Evolutionary conservation across 345 rosid species (phyloP).

Genomic region (Cardamine resedifolia): DNA sequence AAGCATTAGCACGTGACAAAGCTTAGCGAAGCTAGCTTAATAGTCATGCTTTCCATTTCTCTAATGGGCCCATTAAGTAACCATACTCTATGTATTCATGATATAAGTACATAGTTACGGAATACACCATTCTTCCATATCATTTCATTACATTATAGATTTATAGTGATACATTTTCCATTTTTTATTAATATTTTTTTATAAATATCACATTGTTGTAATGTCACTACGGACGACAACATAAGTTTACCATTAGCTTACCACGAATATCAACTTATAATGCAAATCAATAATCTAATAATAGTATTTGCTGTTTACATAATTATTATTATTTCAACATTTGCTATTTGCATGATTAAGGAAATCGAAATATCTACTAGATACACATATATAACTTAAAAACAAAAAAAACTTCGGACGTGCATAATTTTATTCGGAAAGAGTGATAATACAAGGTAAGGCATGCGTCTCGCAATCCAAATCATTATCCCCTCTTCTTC

Average conservation of each 20-base stretch:
- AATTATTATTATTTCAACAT: too few species aligned
- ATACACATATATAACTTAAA: background rate
- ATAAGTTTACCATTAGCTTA: background rate
- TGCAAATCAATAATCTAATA: background rate
- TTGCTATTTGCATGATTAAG: background rate
- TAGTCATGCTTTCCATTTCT: conserved; percentile 34
- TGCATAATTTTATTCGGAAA: conserved; percentile 14
- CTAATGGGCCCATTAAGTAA: background rate
- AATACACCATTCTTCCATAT: conserved; percentile 17
- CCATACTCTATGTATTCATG: conserved; percentile 7
- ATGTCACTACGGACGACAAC: background rate
- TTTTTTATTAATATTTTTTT: too few species aligned
- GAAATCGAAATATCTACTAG: background rate
- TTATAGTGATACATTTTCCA: background rate
- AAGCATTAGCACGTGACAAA: conserved; percentile 40
- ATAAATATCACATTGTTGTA: background rate
- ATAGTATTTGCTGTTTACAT: background rate
- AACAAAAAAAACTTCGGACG: background rate
- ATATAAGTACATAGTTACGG: conserved; percentile 9
- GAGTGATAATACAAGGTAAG: conserved; percentile 27
- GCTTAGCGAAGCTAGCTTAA: conserved; percentile 14
- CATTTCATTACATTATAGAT: conserved; percentile 14
- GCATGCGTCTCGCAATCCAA: conserved; percentile 31
- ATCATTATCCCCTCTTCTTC: conserved; percentile 19
- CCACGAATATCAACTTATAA: background rate